Conservation (phyloP, 2,329 filamentous ascomycete genomes). For the Chaetomiaceae sp. region DNA sequence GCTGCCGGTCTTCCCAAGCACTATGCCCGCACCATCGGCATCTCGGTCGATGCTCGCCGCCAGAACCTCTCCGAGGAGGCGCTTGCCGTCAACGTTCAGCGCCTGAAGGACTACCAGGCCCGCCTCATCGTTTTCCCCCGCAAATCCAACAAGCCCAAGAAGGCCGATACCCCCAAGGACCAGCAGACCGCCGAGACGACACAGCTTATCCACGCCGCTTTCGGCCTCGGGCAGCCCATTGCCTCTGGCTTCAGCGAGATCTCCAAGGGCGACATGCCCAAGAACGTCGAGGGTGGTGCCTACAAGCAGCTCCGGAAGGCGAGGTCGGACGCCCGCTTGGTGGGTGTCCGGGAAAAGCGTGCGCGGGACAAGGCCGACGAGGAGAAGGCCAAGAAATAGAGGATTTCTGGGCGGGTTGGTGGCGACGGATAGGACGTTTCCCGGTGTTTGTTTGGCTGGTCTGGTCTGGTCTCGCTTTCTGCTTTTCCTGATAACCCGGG, state of each 20-base stretch:
- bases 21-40: constrained; percentile 92
- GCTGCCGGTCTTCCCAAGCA: constrained; percentile 94
- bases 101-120: constrained; percentile 95
- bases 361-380: constrained; percentile 82
- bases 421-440: constrained; percentile 25
- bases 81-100: constrained; percentile 89
- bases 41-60: constrained; percentile 92
- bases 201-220: constrained; percentile 53
- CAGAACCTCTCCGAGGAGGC: constrained; percentile 96
- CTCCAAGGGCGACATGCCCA: constrained; percentile 75
- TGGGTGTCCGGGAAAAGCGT: constrained; percentile 89
- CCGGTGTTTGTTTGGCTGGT: constrained; percentile 31
- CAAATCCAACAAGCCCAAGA: constrained; percentile 90
- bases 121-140: constrained; percentile 97
- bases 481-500: constrained; percentile 29
- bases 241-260: constrained; percentile 66
- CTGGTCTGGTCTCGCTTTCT: constrained; percentile 29
- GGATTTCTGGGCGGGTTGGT: constrained; percentile 23
- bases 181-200: constrained; percentile 65
- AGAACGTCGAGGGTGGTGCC: constrained; percentile 73
- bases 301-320: constrained; percentile 81
- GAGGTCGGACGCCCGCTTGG: constrained; percentile 75
- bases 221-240: constrained; percentile 55
- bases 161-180: constrained; percentile 70
- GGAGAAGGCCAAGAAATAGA: constrained; percentile 82